These are phyloP conservation scores for Spiraea crenata DNA, from an alignment of 331 rosid genomes.

Conservation along the genomic window DNA sequence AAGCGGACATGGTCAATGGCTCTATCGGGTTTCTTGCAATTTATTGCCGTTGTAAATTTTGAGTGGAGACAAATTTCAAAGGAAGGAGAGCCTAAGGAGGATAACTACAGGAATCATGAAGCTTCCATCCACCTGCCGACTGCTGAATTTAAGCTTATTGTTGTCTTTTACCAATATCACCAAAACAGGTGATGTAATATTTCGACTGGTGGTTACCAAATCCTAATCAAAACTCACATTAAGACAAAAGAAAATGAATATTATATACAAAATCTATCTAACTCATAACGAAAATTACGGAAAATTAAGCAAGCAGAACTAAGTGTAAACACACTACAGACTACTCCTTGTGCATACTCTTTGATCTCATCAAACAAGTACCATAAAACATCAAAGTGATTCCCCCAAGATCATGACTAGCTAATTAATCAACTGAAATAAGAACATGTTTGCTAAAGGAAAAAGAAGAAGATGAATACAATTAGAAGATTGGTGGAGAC, in stretches of 20 bases:
- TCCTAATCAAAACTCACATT: background rate
- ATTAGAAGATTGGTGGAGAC: background rate
- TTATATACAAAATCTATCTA: too few species aligned
- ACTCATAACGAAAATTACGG: too few species aligned
- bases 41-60: background rate
- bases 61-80: background rate
- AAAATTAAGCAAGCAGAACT: too few species aligned
- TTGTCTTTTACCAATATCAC: background rate
- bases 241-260: background rate
- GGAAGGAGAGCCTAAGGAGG: background rate
- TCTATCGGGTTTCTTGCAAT: too few species aligned
- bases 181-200: slow-evolving; percentile 9
- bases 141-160: too few species aligned
- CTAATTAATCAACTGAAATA: background rate
- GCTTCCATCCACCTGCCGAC: slow-evolving; percentile 12
- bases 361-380: background rate
- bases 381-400: background rate
- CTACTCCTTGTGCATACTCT: background rate
- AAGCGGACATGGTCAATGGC: too few species aligned
- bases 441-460: background rate
- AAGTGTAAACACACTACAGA: too few species aligned
- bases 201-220: background rate
- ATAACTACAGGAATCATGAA: background rate
- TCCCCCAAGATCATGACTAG: background rate
- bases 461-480: background rate